Percentiles rank a stretch among this genome's conserved stretches.
Conservation (phyloP, 2,329 filamentous ascomycete species). For the Stachybotrys echinatus region DNA sequence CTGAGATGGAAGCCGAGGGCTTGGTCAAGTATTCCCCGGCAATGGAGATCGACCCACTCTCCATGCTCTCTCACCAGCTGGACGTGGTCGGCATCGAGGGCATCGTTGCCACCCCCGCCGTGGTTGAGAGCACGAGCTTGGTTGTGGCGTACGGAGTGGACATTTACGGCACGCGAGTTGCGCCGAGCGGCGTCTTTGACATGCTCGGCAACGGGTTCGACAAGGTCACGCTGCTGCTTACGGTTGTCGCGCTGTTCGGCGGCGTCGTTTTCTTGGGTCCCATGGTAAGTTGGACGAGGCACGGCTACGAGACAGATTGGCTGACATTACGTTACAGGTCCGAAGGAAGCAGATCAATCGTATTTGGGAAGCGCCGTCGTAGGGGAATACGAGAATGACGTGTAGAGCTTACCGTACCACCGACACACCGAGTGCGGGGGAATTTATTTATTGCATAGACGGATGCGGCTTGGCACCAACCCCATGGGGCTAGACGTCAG, state of each 20-base stretch:
- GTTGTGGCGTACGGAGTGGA: slow-evolving; percentile 86
- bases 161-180: slow-evolving; percentile 78
- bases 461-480: neutral
- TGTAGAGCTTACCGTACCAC: neutral
- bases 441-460: neutral
- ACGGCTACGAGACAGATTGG: neutral
- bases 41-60: slow-evolving; percentile 79
- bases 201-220: slow-evolving; percentile 91
- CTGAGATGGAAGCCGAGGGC: slow-evolving; percentile 75
- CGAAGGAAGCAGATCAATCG: slow-evolving; percentile 63
- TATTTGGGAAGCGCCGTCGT: slow-evolving; percentile 46
- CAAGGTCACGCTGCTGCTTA: slow-evolving; percentile 77
- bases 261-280: slow-evolving; percentile 78
- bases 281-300: slow-evolving; percentile 60
- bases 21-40: slow-evolving; percentile 69
- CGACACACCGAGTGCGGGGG: neutral
- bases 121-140: slow-evolving; percentile 87
- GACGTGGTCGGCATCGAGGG: slow-evolving; percentile 71
- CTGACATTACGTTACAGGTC: slow-evolving; percentile 31
- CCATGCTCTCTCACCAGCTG: slow-evolving; percentile 73
- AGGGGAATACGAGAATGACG: slow-evolving; percentile 4
- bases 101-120: slow-evolving; percentile 69
- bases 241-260: slow-evolving; percentile 71
- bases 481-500: neutral
- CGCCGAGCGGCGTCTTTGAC: slow-evolving; percentile 89